These are phyloP conservation scores for Effrenium voratum DNA, from an alignment of 73 alveolate species.

Conservation along the genomic window DNA sequence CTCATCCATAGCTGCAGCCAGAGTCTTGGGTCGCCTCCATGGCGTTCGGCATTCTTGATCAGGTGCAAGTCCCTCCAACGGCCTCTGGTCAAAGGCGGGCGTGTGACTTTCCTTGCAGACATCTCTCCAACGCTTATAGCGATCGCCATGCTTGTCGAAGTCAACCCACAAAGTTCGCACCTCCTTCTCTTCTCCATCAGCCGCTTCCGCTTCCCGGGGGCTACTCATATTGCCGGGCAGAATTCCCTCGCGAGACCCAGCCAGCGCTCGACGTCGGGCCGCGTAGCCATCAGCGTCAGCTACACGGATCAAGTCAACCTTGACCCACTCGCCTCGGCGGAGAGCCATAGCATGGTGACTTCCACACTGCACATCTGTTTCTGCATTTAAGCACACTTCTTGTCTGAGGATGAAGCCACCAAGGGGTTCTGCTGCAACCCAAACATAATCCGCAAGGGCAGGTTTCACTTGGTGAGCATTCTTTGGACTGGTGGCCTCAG, in stretches of 20 bases:
- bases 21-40: constrained; percentile 43
- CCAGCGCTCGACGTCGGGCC: neutral
- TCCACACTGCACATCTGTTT: neutral
- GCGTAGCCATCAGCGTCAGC: constrained; percentile 34
- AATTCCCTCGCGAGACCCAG: neutral
- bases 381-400: constrained; percentile 17
- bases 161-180: constrained; percentile 48
- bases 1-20: constrained; percentile 54
- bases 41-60: constrained; percentile 41
- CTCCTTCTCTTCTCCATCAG: neutral
- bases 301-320: neutral
- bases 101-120: constrained; percentile 19
- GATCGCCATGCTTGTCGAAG: constrained; percentile 37
- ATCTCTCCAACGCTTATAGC: constrained; percentile 19
- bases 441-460: neutral
- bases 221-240: too few relatives aligned
- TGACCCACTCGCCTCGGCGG: constrained; percentile 11
- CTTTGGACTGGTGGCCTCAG: neutral
- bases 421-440: constrained; percentile 39
- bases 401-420: constrained; percentile 13
- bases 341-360: neutral
- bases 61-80: constrained; percentile 9
- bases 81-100: constrained; percentile 6
- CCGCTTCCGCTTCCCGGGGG: neutral
- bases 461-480: neutral